Evolutionary conservation across 148 eudicot species (phyloP), one percentile per base, ranked within the genome.

Genomic region (Fagopyrum tataricum): DNA sequence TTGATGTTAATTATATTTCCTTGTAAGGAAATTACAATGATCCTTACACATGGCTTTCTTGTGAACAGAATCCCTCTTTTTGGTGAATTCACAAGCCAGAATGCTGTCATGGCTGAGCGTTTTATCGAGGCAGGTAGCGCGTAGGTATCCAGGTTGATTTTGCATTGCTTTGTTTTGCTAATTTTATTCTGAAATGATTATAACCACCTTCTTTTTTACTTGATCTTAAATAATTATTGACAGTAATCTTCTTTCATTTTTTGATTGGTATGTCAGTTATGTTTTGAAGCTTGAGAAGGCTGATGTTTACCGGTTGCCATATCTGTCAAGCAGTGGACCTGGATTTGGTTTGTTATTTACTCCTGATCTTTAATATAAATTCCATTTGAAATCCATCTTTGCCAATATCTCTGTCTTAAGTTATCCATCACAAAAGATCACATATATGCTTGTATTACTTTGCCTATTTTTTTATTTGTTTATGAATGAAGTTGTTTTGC

Each of bases 121-220:
- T 95, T 95, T 79, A 92, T 95, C 83, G 99, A 95, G 90, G 99
- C 94, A 90, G 99, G 99, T 92, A 95, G 99, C 97, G 81, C 99
- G 99, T 95, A 95, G 68, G 99, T 92, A 90, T 92, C 97, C 71
- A 80, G 52, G 67, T 74, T 46, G 40, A 73, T 77, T 78, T 69
- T 75, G 52, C 48, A 53, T 66, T 53, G 52, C n/a, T 69, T 23
- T 64, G 23, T 26, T 47, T 4, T 67, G 44, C 40, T 51, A 44
- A 41, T 67, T n/a, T 44, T 47, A 71, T 44, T 46, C 18, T 64
- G 18, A 64, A 37, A 37, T 11, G 17, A n/a, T 67, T 56, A 46
- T 5, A 39, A 17, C 18, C 52, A 24, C 72, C 43, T 26, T 31
- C 14, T 15, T 61, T 42, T 14, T 8, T 23, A n/a, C 37, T 31